These are phyloP conservation scores for Acer negundo DNA, from an alignment of 345 rosid species.

Conservation along the genomic window DNA sequence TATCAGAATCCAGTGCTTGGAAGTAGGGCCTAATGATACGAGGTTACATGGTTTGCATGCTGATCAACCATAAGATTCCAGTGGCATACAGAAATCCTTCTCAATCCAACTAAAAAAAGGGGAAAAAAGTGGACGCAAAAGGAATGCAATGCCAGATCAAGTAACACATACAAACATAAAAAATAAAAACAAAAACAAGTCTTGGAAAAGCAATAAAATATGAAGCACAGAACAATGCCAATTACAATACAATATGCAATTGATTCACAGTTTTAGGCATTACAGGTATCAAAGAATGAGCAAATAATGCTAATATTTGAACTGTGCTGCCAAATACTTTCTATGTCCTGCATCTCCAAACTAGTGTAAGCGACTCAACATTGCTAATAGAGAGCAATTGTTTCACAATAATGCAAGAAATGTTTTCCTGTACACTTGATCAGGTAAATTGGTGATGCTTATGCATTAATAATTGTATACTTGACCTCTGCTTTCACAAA, in stretches of 20 bases:
- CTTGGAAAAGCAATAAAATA: background rate
- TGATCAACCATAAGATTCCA: slow-evolving; percentile 3
- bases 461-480: background rate
- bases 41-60: background rate
- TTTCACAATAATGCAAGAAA: background rate
- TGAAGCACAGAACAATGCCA: background rate
- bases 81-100: background rate
- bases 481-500: background rate
- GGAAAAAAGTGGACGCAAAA: background rate
- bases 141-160: background rate
- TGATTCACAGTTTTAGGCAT: background rate
- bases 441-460: background rate
- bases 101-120: background rate
- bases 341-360: background rate
- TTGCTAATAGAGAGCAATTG: too few relatives aligned
- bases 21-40: background rate
- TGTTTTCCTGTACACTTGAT: background rate
- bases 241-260: background rate
- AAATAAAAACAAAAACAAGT: background rate
- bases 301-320: background rate
- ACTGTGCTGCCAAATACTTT: background rate
- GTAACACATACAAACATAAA: background rate
- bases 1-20: background rate
- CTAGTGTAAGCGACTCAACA: background rate
- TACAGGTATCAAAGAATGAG: background rate